Evolutionary conservation across 148 eudicot species (phyloP), one percentile per base, ranked within the genome.

Genomic region (Arctostaphylos glauca): DNA sequence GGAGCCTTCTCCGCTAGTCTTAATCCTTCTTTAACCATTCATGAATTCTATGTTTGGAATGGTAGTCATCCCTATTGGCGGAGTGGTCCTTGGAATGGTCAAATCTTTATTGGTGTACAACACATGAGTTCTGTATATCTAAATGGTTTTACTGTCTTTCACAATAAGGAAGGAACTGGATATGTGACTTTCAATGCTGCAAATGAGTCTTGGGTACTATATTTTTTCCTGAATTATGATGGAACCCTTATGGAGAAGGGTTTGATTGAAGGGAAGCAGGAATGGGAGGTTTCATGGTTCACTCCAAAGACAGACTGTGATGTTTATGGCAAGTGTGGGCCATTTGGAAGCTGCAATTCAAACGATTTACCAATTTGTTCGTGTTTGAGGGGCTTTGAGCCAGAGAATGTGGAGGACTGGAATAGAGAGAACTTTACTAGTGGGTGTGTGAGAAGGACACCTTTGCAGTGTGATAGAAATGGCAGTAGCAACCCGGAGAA

Each of bases 331-430:
- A 81, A 74, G 56, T 94, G 97, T 73, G 95, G 97, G 9, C 55
- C 85, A 59, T 92, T 88, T 56, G 97, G 94, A 58, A 85, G 64
- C 25, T 94, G 97, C 83, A 81, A 91, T 79, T 25, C 86, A 23
- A 49, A 83, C 2, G 47, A 54, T 13, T 74, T 86, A 5, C 89
- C 86, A n/a, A 86, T 87, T 23, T 94, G 95, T 71, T 31, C 76
- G 0, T 94, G 97, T 76, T 85, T 92, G 81, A 81, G 55, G 66
- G 94, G 95, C 4, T 92, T 87, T 81, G 79, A 48, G 77, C 95
- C 95, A 48, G 86, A 71, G 31, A 60, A 83, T 16, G 6, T 2
- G 0, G 82, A 70, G 10, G 90, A 90, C 71, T 93, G 95, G 95
- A 85, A 54, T 48, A 74, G 43, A 16, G 90, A 88, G 5, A 90